Conservation (phyloP, 106 monocot species). For the Dendrobium catenatum region DNA sequence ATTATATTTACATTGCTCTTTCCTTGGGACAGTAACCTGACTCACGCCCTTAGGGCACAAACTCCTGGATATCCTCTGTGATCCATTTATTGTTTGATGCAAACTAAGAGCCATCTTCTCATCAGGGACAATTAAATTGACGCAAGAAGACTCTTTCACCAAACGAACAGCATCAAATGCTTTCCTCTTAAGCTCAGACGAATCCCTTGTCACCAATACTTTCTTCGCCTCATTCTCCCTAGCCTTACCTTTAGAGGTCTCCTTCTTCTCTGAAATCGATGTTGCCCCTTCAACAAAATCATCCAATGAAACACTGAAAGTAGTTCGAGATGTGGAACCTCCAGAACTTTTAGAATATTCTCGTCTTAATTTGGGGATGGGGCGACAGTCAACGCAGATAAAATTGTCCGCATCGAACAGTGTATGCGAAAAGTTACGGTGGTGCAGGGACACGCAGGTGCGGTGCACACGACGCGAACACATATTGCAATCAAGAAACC, state of each 20-base stretch:
- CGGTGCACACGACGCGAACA: constrained; percentile 56
- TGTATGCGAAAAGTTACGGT: constrained; percentile 15
- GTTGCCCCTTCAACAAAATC: constrained; percentile 14
- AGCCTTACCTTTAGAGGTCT: constrained; percentile 1
- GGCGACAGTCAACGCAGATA: constrained; percentile 52
- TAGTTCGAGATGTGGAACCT: neutral
- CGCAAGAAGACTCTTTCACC: neutral
- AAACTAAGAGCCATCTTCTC: constrained; percentile 48
- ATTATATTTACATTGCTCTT: neutral
- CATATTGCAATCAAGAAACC: constrained; percentile 19
- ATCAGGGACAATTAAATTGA: constrained; percentile 12
- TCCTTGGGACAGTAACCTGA: neutral
- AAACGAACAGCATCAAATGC: neutral
- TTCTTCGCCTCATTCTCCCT: constrained; percentile 14
- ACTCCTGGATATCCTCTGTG: constrained; percentile 35
- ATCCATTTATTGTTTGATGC: constrained; percentile 65
- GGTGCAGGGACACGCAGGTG: constrained; percentile 40
- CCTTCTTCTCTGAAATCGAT: constrained; percentile 17
- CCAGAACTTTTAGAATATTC: neutral
- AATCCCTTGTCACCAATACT: constrained; percentile 10
- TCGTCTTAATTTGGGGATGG: constrained; percentile 15
- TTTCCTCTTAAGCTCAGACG: neutral
- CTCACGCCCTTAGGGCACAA: neutral
- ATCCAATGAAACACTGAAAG: constrained; percentile 5
- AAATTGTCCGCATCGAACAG: constrained; percentile 29